These are phyloP conservation scores for Cyberlindnera mycetangii DNA, from an alignment of 805 yeast genomes.

Conservation along the genomic window DNA sequence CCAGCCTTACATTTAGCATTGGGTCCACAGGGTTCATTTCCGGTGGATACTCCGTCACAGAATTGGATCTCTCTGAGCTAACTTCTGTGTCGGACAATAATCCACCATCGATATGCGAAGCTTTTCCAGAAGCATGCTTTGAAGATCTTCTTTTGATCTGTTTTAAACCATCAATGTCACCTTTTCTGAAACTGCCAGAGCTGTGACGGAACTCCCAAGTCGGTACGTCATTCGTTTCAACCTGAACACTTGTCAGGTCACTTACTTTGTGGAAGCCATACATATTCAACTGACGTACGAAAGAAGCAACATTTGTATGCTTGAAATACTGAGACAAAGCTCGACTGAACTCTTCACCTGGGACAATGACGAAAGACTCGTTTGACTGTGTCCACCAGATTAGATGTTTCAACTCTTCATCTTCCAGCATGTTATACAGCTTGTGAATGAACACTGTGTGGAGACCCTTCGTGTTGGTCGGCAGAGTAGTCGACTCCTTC, in stretches of 20 bases:
- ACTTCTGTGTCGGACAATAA: constrained; percentile 21
- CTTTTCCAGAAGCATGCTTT: constrained; percentile 27
- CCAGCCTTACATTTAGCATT: constrained; percentile 25
- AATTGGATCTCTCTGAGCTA: constrained; percentile 22
- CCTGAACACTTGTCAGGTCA: constrained; percentile 7
- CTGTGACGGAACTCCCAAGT: constrained; percentile 90
- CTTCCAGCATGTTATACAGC: constrained; percentile 87
- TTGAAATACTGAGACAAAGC: constrained; percentile 66
- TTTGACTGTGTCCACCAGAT: constrained; percentile 81
- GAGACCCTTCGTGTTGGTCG: constrained; percentile 28
- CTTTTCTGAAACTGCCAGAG: constrained; percentile 73
- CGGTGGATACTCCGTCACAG: constrained; percentile 15
- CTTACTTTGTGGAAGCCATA: constrained; percentile 48
- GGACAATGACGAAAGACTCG: constrained; percentile 75
- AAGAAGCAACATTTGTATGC: constrained; percentile 77
- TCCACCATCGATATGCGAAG: constrained; percentile 10
- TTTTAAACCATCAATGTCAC: constrained; percentile 71
- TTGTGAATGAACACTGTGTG: constrained; percentile 79
- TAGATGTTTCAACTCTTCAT: constrained; percentile 61
- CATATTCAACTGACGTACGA: constrained; percentile 51
- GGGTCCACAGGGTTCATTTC: constrained; percentile 19
- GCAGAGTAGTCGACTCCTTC: constrained; percentile 15
- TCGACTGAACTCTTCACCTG: constrained; percentile 83
- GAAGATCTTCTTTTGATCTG: constrained; percentile 77
- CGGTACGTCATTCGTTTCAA: constrained; percentile 17